Evolutionary conservation across 768 basidiomycete species (phyloP).

Genomic region (Lentinula lateritia): DNA sequence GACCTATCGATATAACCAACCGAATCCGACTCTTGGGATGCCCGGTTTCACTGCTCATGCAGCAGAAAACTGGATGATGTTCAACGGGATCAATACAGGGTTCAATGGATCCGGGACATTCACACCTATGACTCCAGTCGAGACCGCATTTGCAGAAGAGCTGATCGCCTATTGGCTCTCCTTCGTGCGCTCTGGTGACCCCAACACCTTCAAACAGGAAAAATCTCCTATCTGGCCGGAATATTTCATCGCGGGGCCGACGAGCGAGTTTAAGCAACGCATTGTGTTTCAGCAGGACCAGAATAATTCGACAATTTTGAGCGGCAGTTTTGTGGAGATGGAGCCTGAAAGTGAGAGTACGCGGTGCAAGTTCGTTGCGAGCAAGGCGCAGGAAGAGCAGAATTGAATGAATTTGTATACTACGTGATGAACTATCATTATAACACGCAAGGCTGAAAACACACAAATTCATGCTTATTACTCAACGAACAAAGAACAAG

Average conservation of each 20-base stretch:
- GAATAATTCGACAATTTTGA: constrained; percentile 20
- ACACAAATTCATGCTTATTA: no score
- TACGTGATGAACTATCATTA: background rate
- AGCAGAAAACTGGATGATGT: constrained; percentile 69
- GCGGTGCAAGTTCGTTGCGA: constrained; percentile 32
- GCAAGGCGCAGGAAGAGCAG: constrained; percentile 27
- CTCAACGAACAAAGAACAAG: no score
- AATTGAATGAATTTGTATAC: constrained; percentile 16
- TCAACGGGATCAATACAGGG: constrained; percentile 51
- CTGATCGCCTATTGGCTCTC: constrained; percentile 64
- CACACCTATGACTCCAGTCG: constrained; percentile 35
- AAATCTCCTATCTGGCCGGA: constrained; percentile 45
- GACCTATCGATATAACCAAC: constrained; percentile 59
- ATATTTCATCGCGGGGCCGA: constrained; percentile 21
- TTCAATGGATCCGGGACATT: constrained; percentile 51
- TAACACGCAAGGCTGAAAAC: background rate
- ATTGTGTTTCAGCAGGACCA: constrained; percentile 40
- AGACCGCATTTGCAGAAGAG: constrained; percentile 50
- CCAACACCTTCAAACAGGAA: constrained; percentile 48
- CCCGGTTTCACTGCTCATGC: constrained; percentile 36
- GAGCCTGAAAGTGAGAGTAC: constrained; percentile 29
- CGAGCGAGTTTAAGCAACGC: constrained; percentile 19
- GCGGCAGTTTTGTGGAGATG: constrained; percentile 36
- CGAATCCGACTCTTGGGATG: constrained; percentile 35
- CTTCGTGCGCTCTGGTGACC: constrained; percentile 52